A percentile compares a stretch with the other conserved stretches of the same genome.
Conservation (phyloP, 2,329 filamentous ascomycete species). For the Pseudocercospora musae region DNA sequence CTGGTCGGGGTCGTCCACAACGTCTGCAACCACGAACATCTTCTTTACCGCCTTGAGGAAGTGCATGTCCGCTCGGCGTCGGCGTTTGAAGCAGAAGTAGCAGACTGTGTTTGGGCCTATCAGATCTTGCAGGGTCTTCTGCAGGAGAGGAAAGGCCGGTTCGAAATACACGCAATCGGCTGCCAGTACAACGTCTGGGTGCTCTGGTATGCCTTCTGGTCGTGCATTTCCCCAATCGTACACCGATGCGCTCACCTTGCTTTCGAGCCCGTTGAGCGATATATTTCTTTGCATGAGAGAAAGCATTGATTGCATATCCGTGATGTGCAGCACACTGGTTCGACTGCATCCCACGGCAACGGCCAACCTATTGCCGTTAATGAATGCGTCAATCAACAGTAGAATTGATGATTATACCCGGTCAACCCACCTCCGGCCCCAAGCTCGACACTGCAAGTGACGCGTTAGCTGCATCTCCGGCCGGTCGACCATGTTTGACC, state of each 20-base stretch:
- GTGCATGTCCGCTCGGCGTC: slow-evolving; percentile 64
- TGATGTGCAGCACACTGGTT: slow-evolving; percentile 64
- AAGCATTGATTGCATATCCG: slow-evolving; percentile 84
- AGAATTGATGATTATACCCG: slow-evolving; percentile 42
- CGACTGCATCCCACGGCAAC: slow-evolving; percentile 56
- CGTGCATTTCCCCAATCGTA: slow-evolving; percentile 69
- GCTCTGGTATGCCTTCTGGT: slow-evolving; percentile 50
- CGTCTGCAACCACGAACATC: slow-evolving; percentile 44
- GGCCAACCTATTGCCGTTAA: slow-evolving; percentile 46
- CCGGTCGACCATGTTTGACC: not conserved
- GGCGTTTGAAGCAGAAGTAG: slow-evolving; percentile 93
- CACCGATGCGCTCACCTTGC: slow-evolving; percentile 62
- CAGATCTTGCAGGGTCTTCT: slow-evolving; percentile 72
- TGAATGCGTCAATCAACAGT: slow-evolving; percentile 2
- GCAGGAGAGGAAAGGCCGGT: slow-evolving; percentile 83
- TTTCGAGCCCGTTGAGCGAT: slow-evolving; percentile 67
- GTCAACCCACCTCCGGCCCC: slow-evolving; percentile 90
- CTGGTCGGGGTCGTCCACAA: slow-evolving; percentile 49
- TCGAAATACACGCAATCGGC: slow-evolving; percentile 98
- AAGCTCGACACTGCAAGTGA: slow-evolving; percentile 68
- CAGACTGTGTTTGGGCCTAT: slow-evolving; percentile 64
- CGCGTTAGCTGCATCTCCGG: slow-evolving; percentile 14
- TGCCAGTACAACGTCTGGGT: slow-evolving; percentile 76
- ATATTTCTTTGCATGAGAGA: slow-evolving; percentile 85
- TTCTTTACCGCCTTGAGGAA: slow-evolving; percentile 53